Base-by-base conservation (phyloP, 257 asterid genomes). In the Gentiana straminea region DNA sequence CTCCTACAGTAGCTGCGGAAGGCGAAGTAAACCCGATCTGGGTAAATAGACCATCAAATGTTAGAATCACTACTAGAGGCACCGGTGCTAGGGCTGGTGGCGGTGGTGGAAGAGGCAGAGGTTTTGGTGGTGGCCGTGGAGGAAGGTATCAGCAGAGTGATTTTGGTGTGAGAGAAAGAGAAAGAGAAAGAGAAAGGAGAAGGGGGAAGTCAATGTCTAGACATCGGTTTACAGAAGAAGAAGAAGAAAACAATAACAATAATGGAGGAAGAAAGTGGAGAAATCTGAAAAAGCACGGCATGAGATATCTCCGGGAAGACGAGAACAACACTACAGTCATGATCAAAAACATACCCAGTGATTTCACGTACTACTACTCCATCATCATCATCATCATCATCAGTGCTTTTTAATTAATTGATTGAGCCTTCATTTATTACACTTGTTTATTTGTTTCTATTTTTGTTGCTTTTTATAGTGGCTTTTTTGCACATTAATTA, bases 291-390 rank as follows among this genome's bases (percentile, higher is more conserved):
- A 73, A 68, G 49, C 75, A 74, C n/a, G 33, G 35, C 7, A 67
- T 68, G 6, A 8, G 68, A 35, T 82, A 77, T 51, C 74, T 86
- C 0, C 64, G 58, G 8, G 58, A 49, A 2, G 66, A 59, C 4
- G 79, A 66, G 55, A 64, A 59, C 1, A 61, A 66, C 4, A 78
- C 90, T 0, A 66, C 90, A 2, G 63, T 86, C 57, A 81, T 86
- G 95, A 79, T 86, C 48, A 86, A 79, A 63, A 81, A 86, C 34
- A 77, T 86, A 1, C 94, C 95, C 0, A 72, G 79, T 52, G 58
- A 63, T 13, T 81, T 66, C 72, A 67, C 72, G 95, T 86, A 77
- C 7, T 10, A 49, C 36, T 55, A 50, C 13, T 3, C 4, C 35
- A 11, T 13, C 37, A 11, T 0, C 38, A 34, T 39, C 44, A 39